Evolutionary conservation across 176 grass and related monocot species (phyloP).

Genomic region (Bothriochloa decipiens): DNA sequence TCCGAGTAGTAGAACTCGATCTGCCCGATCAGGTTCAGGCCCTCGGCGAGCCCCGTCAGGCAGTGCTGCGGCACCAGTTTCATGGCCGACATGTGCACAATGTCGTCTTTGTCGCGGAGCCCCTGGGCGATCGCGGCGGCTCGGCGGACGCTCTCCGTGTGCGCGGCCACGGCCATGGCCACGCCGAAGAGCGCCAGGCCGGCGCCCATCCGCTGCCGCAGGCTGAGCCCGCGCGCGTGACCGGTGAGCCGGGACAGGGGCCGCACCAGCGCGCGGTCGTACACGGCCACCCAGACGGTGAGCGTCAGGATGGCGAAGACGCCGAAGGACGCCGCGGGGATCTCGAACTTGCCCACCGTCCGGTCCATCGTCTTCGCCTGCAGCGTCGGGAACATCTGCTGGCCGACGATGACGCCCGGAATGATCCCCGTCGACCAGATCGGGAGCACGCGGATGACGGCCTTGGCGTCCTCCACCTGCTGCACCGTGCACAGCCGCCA

Average conservation of each 20-base stretch:
- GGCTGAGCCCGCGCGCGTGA: slow-evolving; percentile 57
- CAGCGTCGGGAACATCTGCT: slow-evolving; percentile 61
- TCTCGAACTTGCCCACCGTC: slow-evolving; percentile 27
- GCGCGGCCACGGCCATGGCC: slow-evolving; percentile 50
- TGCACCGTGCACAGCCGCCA: slow-evolving; percentile 72
- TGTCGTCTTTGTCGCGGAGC: slow-evolving; percentile 2
- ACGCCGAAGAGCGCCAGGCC: slow-evolving; percentile 49
- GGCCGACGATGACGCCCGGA: slow-evolving; percentile 47
- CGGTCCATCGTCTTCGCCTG: slow-evolving; percentile 65
- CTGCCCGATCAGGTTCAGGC: slow-evolving; percentile 61
- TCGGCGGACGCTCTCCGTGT: slow-evolving; percentile 47
- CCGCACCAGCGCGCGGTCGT: slow-evolving; percentile 61
- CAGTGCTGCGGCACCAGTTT: slow-evolving; percentile 62
- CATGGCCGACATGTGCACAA: slow-evolving; percentile 66
- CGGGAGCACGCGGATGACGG: slow-evolving; percentile 63
- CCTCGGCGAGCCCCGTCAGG: slow-evolving; percentile 65
- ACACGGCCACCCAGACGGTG: slow-evolving; percentile 70
- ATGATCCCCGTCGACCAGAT: slow-evolving; percentile 78
- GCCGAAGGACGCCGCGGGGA: slow-evolving; percentile 56
- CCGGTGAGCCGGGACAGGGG: slow-evolving; percentile 56
- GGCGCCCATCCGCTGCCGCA: slow-evolving; percentile 64
- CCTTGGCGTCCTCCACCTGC: slow-evolving; percentile 71
- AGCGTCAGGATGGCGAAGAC: slow-evolving; percentile 60
- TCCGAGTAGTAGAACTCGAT: slow-evolving; percentile 88
- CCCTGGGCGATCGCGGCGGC: slow-evolving; percentile 37